These are phyloP conservation scores for Cytospora mali DNA, from an alignment of 2,329 filamentous ascomycete species.

Conservation along the genomic window DNA sequence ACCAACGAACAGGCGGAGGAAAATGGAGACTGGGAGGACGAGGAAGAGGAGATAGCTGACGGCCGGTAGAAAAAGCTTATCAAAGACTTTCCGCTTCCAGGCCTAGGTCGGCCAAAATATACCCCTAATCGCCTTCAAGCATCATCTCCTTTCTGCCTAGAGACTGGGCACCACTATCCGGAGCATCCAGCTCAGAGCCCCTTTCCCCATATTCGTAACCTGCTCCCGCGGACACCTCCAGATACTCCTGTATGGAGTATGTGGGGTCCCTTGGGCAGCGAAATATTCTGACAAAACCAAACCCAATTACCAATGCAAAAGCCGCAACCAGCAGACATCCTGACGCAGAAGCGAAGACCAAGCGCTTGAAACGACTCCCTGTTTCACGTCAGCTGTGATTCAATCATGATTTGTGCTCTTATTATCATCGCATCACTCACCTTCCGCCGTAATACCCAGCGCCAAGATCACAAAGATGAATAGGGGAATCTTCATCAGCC, in stretches of 20 bases:
- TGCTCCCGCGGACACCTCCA: neutral
- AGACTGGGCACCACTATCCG: neutral
- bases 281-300: neutral
- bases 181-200: neutral
- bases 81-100: neutral
- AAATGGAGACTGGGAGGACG: conserved; percentile 56
- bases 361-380: conserved; percentile 23
- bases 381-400: neutral
- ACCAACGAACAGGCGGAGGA: conserved; percentile 53
- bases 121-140: conserved; percentile 2
- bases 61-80: conserved; percentile 4
- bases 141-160: conserved; percentile 9
- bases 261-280: neutral
- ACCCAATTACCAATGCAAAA: conserved; percentile 15
- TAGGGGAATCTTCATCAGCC: conserved; percentile 32
- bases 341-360: conserved; percentile 23
- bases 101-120: conserved; percentile 6
- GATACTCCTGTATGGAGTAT: neutral
- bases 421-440: conserved; percentile 9
- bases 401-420: neutral
- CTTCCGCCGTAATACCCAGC: conserved; percentile 26
- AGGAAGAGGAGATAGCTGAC: conserved; percentile 44
- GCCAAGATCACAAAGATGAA: conserved; percentile 31
- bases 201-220: neutral
- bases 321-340: conserved; percentile 20